Base-by-base conservation (phyloP, 2,329 filamentous ascomycete species). In the Penicillium sp. region DNA sequence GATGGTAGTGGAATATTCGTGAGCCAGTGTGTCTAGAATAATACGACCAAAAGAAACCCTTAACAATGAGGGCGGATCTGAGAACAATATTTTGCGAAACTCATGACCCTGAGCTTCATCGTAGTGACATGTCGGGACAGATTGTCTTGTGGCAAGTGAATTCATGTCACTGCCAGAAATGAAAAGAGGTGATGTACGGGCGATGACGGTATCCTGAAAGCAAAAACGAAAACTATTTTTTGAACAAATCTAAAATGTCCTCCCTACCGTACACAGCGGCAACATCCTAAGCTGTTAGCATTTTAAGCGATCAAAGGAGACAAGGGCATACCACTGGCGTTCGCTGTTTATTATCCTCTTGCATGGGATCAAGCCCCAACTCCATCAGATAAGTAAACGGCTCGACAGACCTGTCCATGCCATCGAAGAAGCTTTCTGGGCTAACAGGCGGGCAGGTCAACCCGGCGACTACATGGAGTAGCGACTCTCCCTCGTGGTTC, bases 321-420 rank as follows among this genome's bases (percentile, higher is more conserved):
- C 9, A 8, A 30, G 11, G 14, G 14, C 50, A 30, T 33, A 52
- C 50, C 35, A 52, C n/a, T 43, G 50, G 24, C 8, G 60, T 62
- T 7, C 59, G 47, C 46, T 63, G 60, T 28, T 43, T 46, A 5
- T 20, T 40, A 57, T 63, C 61, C 45, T 62, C 60, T 12, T 47
- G 9, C 56, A 62, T 59, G 18, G 61, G 61, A 47, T 63, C 56
- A 18, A 62, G 54, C 16, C 56, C 56, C 8, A 51, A 26, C 14
- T 18, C 20, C 21, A 58, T 52, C 47, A 35, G n/a, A 28, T 24
- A 20, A 16, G 18, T 7, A 3, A 33, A 28, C 16, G 28, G 14
- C 12, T 28, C 20, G 18, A 4, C 24, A 45, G 21, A 14, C 9
- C 21, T 21, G 12, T 43, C 49, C n/a, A 30, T 33, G 35, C 49